Evolutionary conservation across 805 yeast species (phyloP), one percentile per base, ranked within the genome.

Genomic region (Vanderwaltozyma tropicalis): DNA sequence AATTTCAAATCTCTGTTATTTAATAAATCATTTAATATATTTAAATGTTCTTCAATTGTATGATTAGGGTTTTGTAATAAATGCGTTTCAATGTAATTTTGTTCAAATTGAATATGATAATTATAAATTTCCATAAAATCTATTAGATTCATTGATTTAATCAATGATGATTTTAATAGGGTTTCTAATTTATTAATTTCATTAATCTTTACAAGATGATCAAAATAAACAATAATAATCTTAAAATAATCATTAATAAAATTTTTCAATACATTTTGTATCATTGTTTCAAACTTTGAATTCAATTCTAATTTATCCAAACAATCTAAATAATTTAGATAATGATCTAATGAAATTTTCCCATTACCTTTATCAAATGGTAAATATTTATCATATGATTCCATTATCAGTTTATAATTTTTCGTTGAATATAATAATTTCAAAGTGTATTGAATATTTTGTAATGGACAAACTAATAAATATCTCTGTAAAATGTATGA

Each of bases 71-170:
- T 13, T n/a, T 9, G 28, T 26, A 13, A 5, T 9, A 13, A 9
- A 15, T 28, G 6, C 7, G 5, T 14, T 7, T 16, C 17, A n/a
- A n/a, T n/a, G 8, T 28, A 42, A 3, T 64, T 45, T 43, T 80
- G 89, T 50, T 75, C 76, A 52, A 76, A 66, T 45, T 78, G 79
- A 5, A 75, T 59, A 46, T 72, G 76, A 3, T 74, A 61, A 51
- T 83, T 87, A 53, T 74, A 85, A 0, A 83, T 62, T 16, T 64
- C 48, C 0, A 79, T 68, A 53, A 85, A 84, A 42, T 81, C 88
- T 27, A 63, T 63, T 4, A 80, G 58, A 0, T 85, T 72, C 5
- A 53, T 35, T 3, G 78, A 71, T 2, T 59, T 49, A 1, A 50
- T 33, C 12, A 84, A 44, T 1, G 78, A 76, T 15, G 6, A 9